A percentile compares a stretch with the other conserved stretches of the same genome.
Conservation (phyloP, 2,329 filamentous ascomycete genomes). For the Colletotrichum shisoi region DNA sequence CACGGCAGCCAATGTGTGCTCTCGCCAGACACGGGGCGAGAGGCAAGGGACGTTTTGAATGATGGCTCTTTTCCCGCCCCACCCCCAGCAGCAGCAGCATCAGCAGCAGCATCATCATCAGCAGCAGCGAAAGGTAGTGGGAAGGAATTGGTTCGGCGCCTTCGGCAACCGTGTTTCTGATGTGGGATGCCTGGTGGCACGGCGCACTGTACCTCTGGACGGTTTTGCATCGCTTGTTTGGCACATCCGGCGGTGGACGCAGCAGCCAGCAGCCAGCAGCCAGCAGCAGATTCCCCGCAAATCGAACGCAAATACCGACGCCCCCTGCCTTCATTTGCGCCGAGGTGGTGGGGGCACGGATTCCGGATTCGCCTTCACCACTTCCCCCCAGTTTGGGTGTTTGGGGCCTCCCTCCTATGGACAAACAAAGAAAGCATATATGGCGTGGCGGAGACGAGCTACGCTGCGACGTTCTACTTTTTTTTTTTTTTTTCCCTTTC, state of each 20-base stretch:
- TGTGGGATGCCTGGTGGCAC: constrained; percentile 15
- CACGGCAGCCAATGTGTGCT: constrained; percentile 6
- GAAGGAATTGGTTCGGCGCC: constrained; percentile 13
- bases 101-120: background rate
- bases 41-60: constrained; percentile 3
- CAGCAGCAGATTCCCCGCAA: constrained; percentile 15
- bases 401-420: background rate
- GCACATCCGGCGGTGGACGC: constrained; percentile 11
- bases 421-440: background rate
- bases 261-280: no score
- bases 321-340: constrained; percentile 3
- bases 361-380: constrained; percentile 9
- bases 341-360: constrained; percentile 11
- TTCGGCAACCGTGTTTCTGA: constrained; percentile 32
- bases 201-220: constrained; percentile 19
- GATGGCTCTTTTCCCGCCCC: background rate
- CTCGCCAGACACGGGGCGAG: constrained; percentile 3
- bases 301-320: constrained; percentile 19
- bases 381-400: background rate
- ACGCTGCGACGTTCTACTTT: background rate
- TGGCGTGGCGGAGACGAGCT: background rate
- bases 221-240: constrained; percentile 12
- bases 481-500: no score
- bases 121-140: background rate
- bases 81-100: background rate